phyloP scores from a whole-genome alignment of 345 rosid species.

The Fremontodendron californicum region DNA sequence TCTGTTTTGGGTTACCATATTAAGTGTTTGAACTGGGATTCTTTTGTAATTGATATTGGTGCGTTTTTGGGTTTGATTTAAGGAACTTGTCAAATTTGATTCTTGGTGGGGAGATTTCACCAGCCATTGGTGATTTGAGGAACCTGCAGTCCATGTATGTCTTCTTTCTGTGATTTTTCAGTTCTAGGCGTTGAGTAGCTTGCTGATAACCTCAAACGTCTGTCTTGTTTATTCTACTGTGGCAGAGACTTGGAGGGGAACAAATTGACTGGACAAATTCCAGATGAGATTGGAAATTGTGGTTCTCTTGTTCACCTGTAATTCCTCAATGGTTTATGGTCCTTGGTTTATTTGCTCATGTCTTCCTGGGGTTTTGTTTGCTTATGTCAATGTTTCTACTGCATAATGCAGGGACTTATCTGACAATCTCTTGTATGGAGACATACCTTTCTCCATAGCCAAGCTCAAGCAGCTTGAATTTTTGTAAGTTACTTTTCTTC shows the following conservation, averaged over 20 bases:
- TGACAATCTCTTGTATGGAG: constrained; percentile 64
- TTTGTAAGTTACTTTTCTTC: constrained; percentile 33
- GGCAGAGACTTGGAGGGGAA: constrained; percentile 83
- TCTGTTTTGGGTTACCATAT: too few species aligned
- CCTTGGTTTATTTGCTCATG: background rate
- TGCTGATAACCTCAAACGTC: too few species aligned
- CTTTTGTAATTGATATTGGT: background rate
- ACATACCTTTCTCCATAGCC: constrained; percentile 82
- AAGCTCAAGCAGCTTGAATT: constrained; percentile 75
- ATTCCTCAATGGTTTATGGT: background rate
- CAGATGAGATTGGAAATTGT: constrained; percentile 93
- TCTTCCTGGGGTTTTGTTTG: background rate
- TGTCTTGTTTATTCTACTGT: background rate
- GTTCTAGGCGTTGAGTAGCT: background rate
- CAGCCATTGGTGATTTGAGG: constrained; percentile 72
- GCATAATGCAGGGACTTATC: constrained; percentile 64
- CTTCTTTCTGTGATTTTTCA: background rate
- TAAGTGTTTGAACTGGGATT: background rate
- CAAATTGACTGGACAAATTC: constrained; percentile 75
- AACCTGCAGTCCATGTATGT: constrained; percentile 69
- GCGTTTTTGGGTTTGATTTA: background rate
- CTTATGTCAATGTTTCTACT: background rate
- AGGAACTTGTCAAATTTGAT: constrained; percentile 79
- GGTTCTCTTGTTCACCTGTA: constrained; percentile 61
- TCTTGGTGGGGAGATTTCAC: constrained; percentile 87